Percentiles rank a stretch among this genome's conserved stretches.
Conservation (phyloP, 108 stramenopile species). For the Cyclotella choctawhatcheeana region DNA sequence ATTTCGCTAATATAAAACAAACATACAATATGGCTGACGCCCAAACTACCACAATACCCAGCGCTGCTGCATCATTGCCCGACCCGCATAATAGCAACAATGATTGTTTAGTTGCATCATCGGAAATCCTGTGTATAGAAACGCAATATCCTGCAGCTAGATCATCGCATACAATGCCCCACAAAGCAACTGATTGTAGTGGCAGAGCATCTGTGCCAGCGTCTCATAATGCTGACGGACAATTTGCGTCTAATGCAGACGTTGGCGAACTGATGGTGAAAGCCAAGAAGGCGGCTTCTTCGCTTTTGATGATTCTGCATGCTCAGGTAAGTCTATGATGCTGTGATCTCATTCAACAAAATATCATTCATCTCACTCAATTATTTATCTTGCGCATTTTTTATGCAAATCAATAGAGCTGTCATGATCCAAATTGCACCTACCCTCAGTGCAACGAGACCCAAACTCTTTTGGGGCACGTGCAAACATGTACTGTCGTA, state of each 20-base stretch:
- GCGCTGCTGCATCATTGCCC: too few relatives aligned
- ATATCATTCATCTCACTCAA: background rate
- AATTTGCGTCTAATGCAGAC: background rate
- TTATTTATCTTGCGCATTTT: background rate
- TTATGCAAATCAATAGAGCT: conserved; percentile 52
- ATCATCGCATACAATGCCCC: too few relatives aligned
- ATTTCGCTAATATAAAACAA: too few relatives aligned
- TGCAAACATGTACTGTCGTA: conserved; percentile 61
- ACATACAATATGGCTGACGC: too few relatives aligned
- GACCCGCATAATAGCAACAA: too few relatives aligned
- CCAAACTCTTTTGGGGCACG: conserved; percentile 71
- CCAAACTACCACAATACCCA: too few relatives aligned
- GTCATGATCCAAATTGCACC: conserved; percentile 59
- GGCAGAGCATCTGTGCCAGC: background rate
- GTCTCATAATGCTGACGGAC: background rate
- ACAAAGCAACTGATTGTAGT: too few relatives aligned
- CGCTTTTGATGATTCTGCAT: conserved; percentile 85
- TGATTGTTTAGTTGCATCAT: too few relatives aligned
- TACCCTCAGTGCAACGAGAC: conserved; percentile 78
- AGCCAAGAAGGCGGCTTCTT: conserved; percentile 83
- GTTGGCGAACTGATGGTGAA: conserved; percentile 67
- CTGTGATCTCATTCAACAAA: too few relatives aligned
- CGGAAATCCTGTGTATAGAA: too few relatives aligned
- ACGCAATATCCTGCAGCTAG: too few relatives aligned
- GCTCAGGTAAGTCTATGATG: conserved; percentile 74